Evolutionary conservation across 192 early-diverging fungal genomes (phyloP).

Genomic region (Entomortierella chlamydospora): DNA sequence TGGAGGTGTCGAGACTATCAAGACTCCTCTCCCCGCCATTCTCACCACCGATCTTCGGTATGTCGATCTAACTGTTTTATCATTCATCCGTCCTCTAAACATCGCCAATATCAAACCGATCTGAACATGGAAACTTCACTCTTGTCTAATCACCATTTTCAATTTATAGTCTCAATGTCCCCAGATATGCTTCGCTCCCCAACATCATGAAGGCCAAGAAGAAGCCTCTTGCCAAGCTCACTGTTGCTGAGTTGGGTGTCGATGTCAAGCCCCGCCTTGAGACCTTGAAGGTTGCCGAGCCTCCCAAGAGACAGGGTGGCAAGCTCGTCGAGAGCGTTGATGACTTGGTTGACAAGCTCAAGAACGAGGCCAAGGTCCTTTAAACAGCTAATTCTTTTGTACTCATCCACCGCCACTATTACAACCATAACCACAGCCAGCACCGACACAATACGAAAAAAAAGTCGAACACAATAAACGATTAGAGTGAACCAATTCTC

Average conservation of each 20-base stretch:
- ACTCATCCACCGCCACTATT: too few species aligned
- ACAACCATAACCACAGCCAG: too few species aligned
- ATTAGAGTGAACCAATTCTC: too few species aligned
- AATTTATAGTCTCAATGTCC: constrained; percentile 84
- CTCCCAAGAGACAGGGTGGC: constrained; percentile 92
- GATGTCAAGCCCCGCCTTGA: constrained; percentile 87
- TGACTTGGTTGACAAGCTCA: constrained; percentile 91
- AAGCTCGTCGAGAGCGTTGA: constrained; percentile 93
- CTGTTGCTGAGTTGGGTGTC: constrained; percentile 83
- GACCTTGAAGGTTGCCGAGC: constrained; percentile 92
- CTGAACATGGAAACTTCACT: too few species aligned
- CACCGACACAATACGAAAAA: too few species aligned
- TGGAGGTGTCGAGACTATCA: constrained; percentile 94
- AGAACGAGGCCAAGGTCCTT: constrained; percentile 61
- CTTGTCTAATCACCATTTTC: constrained; percentile 31
- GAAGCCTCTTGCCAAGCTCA: constrained; percentile 88
- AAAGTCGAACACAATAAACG: too few species aligned
- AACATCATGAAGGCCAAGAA: constrained; percentile 99
- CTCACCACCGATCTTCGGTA: constrained; percentile 95
- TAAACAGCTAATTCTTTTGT: constrained; percentile 13
- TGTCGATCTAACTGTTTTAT: background rate
- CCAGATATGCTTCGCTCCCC: constrained; percentile 94
- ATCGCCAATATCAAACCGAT: too few species aligned
- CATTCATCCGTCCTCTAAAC: background rate
- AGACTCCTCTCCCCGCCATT: constrained; percentile 87